Evolutionary conservation across 2,329 filamentous ascomycete species (phyloP), one percentile per base, ranked within the genome.

Genomic region (Cladobotryum protrusum): DNA sequence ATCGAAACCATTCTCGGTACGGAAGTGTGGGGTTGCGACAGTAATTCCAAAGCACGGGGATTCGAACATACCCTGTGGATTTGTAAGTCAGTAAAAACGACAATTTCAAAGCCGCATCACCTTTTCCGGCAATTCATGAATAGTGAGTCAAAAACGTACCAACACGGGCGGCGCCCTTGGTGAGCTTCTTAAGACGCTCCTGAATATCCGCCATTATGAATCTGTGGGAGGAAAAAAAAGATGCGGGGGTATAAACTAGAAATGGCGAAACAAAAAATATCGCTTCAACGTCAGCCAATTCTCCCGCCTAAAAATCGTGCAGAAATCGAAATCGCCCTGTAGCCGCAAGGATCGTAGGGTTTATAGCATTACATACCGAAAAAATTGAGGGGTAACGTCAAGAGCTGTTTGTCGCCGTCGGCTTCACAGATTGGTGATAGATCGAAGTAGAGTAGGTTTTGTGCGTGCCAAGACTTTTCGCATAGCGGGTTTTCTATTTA

Each of bases 171-270:
- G 75, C 73, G 53, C 62, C 61, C 61, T 61, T 59, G 67, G 75
- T 75, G 57, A 79, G 75, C 76, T 79, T 79, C 76, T 78, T 79
- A 63, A 79, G 73, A 62, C 76, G 74, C 70, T 79, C 76, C 71
- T 79, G 76, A 60, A 79, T 64, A 64, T 79, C 76, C 63, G 72
- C 70, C 76, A 79, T 79, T 64, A 57, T 73, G 69, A 55, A 57
- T 60, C 58, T 60, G 60, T 36, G 54, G 60, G 62, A 58, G 62
- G 60, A 58, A 56, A 59, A 56, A 53, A 52, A 56, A 57, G 24
- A 44, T 48, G 51, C 42, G 55, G 49, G 54, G 48, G 45, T 46
- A 46, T 34, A 54, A 47, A 49, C 15, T 19, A 29, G 12, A n/a
- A n/a, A n/a, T n/a, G n/a, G n/a, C n/a, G n/a, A n/a, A n/a, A n/a